Evolutionary conservation across 2,329 filamentous ascomycete genomes (phyloP), one percentile per base, ranked within the genome.

Genomic region (Penicillium crustosum): DNA sequence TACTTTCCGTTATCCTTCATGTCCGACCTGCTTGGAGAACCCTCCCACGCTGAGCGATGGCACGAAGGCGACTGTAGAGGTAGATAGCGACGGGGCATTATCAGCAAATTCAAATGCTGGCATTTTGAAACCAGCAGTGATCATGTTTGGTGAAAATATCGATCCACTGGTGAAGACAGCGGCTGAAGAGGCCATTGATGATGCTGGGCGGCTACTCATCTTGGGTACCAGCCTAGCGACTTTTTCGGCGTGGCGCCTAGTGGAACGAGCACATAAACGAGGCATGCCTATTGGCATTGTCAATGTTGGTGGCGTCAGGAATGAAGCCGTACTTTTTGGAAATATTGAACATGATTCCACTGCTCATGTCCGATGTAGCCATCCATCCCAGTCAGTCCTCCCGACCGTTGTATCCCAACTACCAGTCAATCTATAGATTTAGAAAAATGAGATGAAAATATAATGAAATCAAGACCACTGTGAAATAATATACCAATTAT

Each of bases 81-180:
- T 89, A 13, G 93, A 97, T 68, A 66, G 70, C 1, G 91, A 97
- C 53, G 93, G 93, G 0, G 93, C 92, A 0, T 95, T 89, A 90
- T 77, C 80, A 39, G 66, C 81, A 6, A 77, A 78, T 0, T 87
- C 86, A 65, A 86, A 83, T 2, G 90, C 86, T 0, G 94, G 93
- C 2, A 86, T 97, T 38, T 74, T 99, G 55, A 97, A 97, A 71
- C 94, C 94, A 4, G 90, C 90, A 0, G 93, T 99, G 2, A 87
- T 93, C 67, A 97, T 97, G 91, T 97, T 97, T 73, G 94, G 94
- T 17, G 94, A 97, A 75, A 93, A 86, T 59, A 96, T 97, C 49
- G 80, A 84, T 0, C 74, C 77, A 1, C 68, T 77, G 1, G 87
- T 93, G 36, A 97, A 95, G 73, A 74, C 78, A 1, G 86, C 86